These are phyloP conservation scores for Hibiscus mutabilis DNA, from an alignment of 345 rosid genomes.

Conservation along the genomic window DNA sequence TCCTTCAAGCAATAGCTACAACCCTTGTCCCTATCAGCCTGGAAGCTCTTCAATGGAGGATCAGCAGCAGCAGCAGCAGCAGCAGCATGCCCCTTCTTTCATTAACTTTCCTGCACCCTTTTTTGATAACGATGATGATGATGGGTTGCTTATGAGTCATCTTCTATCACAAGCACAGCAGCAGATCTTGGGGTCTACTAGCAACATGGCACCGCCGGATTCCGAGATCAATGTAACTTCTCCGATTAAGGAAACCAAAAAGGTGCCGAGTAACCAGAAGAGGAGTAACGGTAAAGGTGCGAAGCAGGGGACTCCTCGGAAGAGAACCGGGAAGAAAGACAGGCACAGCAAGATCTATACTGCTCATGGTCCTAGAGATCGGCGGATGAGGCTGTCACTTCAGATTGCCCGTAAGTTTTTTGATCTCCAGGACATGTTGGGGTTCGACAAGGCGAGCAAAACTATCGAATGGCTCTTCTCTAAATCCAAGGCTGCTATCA, in stretches of 20 bases:
- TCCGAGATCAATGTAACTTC: conserved; percentile 8
- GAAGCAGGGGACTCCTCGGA: conserved; percentile 28
- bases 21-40: neutral
- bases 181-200: conserved; percentile 11
- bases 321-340: conserved; percentile 45
- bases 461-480: conserved; percentile 77
- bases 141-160: conserved; percentile 17
- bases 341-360: conserved; percentile 82
- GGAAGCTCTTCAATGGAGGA: conserved; percentile 4
- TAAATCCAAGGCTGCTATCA: conserved; percentile 63
- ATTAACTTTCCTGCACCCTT: conserved; percentile 21
- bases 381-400: conserved; percentile 71
- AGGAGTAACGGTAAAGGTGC: neutral
- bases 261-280: conserved; percentile 18
- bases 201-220: neutral
- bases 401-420: conserved; percentile 64
- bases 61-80: neutral
- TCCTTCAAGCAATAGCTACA: conserved; percentile 9
- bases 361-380: conserved; percentile 64
- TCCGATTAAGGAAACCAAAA: conserved; percentile 17
- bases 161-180: conserved; percentile 11
- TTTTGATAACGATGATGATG: conserved; percentile 11
- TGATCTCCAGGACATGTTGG: conserved; percentile 69
- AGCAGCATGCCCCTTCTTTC: conserved; percentile 16
- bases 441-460: conserved; percentile 73